These are phyloP conservation scores for Teratosphaeria gauchensis DNA, from an alignment of 2,329 filamentous ascomycete genomes.

Conservation along the genomic window DNA sequence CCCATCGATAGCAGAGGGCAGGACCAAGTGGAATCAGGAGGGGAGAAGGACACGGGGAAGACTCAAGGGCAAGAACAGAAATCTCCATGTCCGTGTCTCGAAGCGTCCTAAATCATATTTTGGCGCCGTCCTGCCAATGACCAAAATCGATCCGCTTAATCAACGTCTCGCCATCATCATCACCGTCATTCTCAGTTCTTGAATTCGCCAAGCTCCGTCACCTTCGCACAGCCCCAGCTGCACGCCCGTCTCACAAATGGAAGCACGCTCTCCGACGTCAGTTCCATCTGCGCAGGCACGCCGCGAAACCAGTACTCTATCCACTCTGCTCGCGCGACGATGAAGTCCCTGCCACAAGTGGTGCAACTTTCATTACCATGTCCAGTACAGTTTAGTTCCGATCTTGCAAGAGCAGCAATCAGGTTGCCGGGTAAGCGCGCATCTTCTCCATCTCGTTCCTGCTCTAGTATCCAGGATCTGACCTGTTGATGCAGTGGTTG, in stretches of 20 bases:
- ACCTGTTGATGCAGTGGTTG: conserved; percentile 4
- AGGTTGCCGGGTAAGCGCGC: neutral
- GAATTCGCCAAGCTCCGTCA: conserved; percentile 13
- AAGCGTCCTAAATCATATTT: no score
- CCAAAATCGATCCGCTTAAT: neutral
- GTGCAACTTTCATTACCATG: conserved; percentile 24
- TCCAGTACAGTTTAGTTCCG: conserved; percentile 9
- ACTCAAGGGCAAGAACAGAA: neutral
- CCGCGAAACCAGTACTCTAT: conserved; percentile 27
- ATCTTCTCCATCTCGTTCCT: neutral
- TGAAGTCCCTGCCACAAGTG: conserved; percentile 20
- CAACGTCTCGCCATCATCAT: neutral
- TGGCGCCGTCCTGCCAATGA: no score
- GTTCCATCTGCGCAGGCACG: conserved; percentile 12
- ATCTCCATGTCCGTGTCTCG: no score
- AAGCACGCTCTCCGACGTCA: conserved; percentile 20
- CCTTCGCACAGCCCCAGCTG: conserved; percentile 22
- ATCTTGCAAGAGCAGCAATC: conserved; percentile 10
- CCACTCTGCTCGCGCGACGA: conserved; percentile 27
- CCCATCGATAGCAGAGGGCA: neutral
- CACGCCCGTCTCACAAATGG: conserved; percentile 25
- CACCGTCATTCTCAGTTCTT: neutral
- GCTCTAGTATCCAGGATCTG: neutral
- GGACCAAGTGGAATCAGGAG: neutral
- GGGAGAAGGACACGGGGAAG: neutral